Evolutionary conservation across 2,329 filamentous ascomycete genomes (phyloP).

Genomic region (Ploettnerulaceae sp.): DNA sequence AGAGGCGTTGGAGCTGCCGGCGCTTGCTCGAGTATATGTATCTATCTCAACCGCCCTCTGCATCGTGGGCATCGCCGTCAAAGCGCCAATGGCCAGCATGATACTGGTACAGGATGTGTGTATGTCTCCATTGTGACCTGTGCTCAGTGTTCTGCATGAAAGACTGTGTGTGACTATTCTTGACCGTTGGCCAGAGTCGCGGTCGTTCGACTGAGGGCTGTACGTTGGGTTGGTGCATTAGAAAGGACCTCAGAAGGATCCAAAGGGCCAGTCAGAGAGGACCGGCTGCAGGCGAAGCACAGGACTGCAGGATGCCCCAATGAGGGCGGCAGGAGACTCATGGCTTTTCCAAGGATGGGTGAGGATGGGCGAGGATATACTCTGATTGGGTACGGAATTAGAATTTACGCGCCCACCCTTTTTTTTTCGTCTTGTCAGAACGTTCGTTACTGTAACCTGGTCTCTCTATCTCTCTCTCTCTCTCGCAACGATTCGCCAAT

Average conservation of each 20-base stretch:
- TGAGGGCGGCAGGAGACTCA: slow-evolving; percentile 4
- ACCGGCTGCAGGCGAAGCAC: slow-evolving; percentile 11
- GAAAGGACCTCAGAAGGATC: slow-evolving; percentile 16
- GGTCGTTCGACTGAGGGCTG: slow-evolving; percentile 19
- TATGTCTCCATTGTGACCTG: slow-evolving; percentile 29
- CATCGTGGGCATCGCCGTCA: slow-evolving; percentile 21
- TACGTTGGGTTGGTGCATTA: slow-evolving; percentile 12
- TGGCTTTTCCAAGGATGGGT: slow-evolving; percentile 9
- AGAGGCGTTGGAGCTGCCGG: slow-evolving; percentile 23
- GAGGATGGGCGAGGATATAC: not conserved
- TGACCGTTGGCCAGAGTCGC: slow-evolving; percentile 24
- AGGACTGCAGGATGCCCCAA: slow-evolving; percentile 19
- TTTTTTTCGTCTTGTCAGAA: too few relatives aligned
- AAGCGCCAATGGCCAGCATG: slow-evolving; percentile 28
- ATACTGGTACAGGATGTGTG: slow-evolving; percentile 21
- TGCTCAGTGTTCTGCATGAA: slow-evolving; percentile 30
- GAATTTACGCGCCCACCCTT: slow-evolving; percentile 25
- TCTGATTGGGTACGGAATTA: slow-evolving; percentile 22
- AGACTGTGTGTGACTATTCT: slow-evolving; percentile 26
- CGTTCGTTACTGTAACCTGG: too few relatives aligned
- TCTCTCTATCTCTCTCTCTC: too few relatives aligned
- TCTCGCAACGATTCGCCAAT: too few relatives aligned
- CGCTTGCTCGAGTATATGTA: slow-evolving; percentile 34
- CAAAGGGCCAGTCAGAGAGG: slow-evolving; percentile 13
- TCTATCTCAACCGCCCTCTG: slow-evolving; percentile 8